Evolutionary conservation across 2,329 filamentous ascomycete species (phyloP).

Genomic region (Drechslerella dactyloides): DNA sequence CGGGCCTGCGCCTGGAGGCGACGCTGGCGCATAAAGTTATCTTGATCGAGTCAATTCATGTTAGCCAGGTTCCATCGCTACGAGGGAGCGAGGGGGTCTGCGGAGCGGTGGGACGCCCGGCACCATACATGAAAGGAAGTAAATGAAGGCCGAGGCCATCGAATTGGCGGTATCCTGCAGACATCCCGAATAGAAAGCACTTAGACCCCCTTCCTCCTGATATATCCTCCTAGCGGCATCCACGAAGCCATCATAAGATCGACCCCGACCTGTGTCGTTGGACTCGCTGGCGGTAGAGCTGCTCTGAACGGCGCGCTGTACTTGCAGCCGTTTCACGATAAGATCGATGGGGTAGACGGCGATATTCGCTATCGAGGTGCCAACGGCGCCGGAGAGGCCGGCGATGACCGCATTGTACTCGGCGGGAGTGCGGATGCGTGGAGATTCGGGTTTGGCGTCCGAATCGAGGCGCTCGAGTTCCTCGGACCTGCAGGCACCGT

Average conservation of each 20-base stretch:
- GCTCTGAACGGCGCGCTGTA: slow-evolving; percentile 66
- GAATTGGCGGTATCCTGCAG: slow-evolving; percentile 71
- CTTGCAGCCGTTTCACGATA: slow-evolving; percentile 80
- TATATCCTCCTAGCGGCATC: slow-evolving; percentile 77
- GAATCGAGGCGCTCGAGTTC: slow-evolving; percentile 23
- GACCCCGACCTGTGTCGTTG: slow-evolving; percentile 53
- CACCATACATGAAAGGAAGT: slow-evolving; percentile 54
- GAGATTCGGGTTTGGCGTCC: background rate
- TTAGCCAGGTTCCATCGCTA: background rate
- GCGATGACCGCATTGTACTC: slow-evolving; percentile 46
- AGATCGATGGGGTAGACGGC: slow-evolving; percentile 81
- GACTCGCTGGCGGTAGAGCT: slow-evolving; percentile 24
- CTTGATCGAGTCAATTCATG: slow-evolving; percentile 61
- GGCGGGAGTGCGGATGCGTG: slow-evolving; percentile 17
- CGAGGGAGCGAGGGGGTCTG: too few relatives aligned
- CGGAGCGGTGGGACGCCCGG: too few relatives aligned
- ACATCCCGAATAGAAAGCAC: slow-evolving; percentile 73
- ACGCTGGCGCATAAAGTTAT: slow-evolving; percentile 61
- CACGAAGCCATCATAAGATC: slow-evolving; percentile 69
- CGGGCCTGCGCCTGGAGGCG: slow-evolving; percentile 59
- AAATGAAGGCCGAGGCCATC: slow-evolving; percentile 58
- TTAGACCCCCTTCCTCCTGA: slow-evolving; percentile 67
- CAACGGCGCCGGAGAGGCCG: slow-evolving; percentile 77
- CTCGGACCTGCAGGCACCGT: slow-evolving; percentile 22
- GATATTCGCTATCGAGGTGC: slow-evolving; percentile 79